phyloP scores from a whole-genome alignment of 192 early-diverging fungal species.

The Backusella luteola region DNA sequence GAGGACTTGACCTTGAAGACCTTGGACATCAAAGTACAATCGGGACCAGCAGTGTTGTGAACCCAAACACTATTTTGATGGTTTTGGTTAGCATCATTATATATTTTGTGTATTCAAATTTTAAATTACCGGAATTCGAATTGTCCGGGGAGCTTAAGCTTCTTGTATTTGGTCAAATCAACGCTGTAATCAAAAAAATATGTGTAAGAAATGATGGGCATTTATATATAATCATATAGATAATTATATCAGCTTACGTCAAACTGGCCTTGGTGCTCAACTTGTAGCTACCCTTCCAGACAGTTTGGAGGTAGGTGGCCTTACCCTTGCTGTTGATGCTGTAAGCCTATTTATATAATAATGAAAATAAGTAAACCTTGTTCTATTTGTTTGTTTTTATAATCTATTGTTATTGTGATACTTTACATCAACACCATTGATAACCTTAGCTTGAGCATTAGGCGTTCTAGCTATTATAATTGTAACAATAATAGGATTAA shows the following conservation, averaged over 20 bases:
- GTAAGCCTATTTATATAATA: constrained; percentile 23
- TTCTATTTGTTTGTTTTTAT: background rate
- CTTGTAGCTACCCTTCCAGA: constrained; percentile 36
- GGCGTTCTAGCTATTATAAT: constrained; percentile 29
- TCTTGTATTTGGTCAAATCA: constrained; percentile 28
- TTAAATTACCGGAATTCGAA: constrained; percentile 35
- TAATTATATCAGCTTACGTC: constrained; percentile 10
- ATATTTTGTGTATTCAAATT: background rate
- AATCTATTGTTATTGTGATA: background rate
- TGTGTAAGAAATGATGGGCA: background rate
- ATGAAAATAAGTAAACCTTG: background rate
- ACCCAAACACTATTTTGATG: constrained; percentile 25
- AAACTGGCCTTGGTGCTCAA: constrained; percentile 32
- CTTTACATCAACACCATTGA: constrained; percentile 34
- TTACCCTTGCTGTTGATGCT: constrained; percentile 27
- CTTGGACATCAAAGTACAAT: constrained; percentile 39
- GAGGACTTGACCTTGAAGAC: constrained; percentile 30
- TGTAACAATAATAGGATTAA: background rate
- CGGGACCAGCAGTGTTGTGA: constrained; percentile 30
- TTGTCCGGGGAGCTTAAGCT: constrained; percentile 34
- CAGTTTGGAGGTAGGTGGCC: constrained; percentile 25
- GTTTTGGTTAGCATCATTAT: constrained; percentile 6
- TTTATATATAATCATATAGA: background rate
- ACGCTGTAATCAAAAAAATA: constrained; percentile 16
- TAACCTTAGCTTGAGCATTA: constrained; percentile 29